Base-by-base conservation (phyloP, 805 yeast species). In the Tetrapisispora fleetii region DNA sequence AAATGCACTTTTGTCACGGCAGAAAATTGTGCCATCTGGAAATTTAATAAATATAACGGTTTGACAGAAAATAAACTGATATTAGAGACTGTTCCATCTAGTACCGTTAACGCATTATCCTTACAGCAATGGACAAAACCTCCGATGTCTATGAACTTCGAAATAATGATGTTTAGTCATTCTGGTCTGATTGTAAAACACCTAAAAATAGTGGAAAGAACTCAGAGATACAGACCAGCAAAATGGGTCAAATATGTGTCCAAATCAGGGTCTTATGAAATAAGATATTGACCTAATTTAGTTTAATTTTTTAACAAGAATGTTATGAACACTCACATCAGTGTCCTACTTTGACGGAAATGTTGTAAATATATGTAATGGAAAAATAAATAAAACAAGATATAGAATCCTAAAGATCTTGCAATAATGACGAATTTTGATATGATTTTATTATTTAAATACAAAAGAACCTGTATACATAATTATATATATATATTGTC, bases 181-280 rank as follows among this genome's bases (percentile, higher is more conserved):
- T 81, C 91, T 9, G 95, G 96, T 0, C 69, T 87, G 42, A 75
- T 77, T 17, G 91, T 90, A 37, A 76, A 83, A 52, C 84, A 77
- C 61, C 71, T 90, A 55, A 80, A 78, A 59, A 82, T 91, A 5
- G 69, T 61, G 51, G 74, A 90, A 68, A 68, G 74, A 63, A 58
- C 67, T 57, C 51, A 53, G 9, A 77, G 77, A 48, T 86, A 87
- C 67, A 70, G 75, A 27, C 80, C 95, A 0, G 79, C 85, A 21
- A 91, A 90, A 62, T 88, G 95, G 95, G 95, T 90, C 33, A 79
- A 85, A 56, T 91, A 91, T 62, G 62, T 77, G 16, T 75, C 91
- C 1, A 77, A 75, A 51, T 80, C 91, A 0, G 96, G 95, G 0
- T 77, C 84, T 7, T 89, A 86, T 57, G 96, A 90, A 52, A 74